Evolutionary conservation across 2,329 filamentous ascomycete species (phyloP), one percentile per base, ranked within the genome.

Genomic region (Didymosphaeria variabile): DNA sequence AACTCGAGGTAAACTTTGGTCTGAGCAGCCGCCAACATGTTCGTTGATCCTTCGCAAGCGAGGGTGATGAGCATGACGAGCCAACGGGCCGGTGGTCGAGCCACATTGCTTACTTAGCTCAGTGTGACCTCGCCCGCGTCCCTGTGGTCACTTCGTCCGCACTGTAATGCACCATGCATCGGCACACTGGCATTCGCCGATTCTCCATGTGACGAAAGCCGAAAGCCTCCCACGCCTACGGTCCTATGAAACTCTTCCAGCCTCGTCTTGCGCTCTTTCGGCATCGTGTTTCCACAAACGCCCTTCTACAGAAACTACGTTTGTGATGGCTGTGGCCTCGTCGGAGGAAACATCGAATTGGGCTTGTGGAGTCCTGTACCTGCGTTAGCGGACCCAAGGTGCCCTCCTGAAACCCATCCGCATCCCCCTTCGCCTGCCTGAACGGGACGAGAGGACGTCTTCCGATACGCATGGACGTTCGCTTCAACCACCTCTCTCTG

Each of bases 301-400:
- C 59, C 57, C 62, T 58, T 55, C 42, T 40, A 53, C 57, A 52
- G 55, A 63, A 65, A 64, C 58, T 57, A 55, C 60, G 55, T 67
- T 72, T 69, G 67, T 67, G 64, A 64, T 65, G 59, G 50, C 59
- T 49, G 46, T 38, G 54, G 55, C 49, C 36, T 52, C 26, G 31
- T 69, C 75, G 75, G 74, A 72, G 72, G 65, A 77, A 74, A 69
- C 64, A 65, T 67, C 73, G 46, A 55, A 72, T 77, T 72, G 62
- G 75, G 71, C 67, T 17, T 63, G 65, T 67, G 51, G 53, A 67
- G 57, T 45, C 58, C 63, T 66, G 76, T 77, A 78, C 76, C 76
- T 78, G 75, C 76, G 67, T 73, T 77, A 77, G 76, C 66, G 67
- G 66, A 65, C 57, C 59, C 61, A 61, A 66, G 59, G 64, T 57